Percentiles rank a stretch among this genome's conserved stretches.
phyloP scores from a whole-genome alignment of 495 filamentous ascomycete species.

The Tuber indicum region DNA sequence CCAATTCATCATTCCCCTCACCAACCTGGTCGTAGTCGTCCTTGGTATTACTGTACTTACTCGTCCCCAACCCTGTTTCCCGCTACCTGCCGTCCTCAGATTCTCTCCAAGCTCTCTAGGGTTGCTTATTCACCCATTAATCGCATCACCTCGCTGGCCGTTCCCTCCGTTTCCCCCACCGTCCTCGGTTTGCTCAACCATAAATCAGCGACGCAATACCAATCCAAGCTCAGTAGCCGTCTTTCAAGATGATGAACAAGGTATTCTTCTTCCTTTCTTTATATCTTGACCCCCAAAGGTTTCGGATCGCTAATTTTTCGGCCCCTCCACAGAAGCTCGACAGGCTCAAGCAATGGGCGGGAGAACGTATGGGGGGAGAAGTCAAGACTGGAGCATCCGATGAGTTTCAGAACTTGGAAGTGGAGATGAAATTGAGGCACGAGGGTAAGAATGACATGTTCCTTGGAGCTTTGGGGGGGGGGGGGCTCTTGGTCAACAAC shows the following conservation, averaged over 20 bases:
- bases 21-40: constrained; percentile 21
- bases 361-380: constrained; percentile 93
- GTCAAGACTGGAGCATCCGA: constrained; percentile 81
- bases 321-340: constrained; percentile 63
- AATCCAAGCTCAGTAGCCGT: constrained; percentile 22
- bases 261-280: constrained; percentile 11
- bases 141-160: constrained; percentile 9
- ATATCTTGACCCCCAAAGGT: neutral
- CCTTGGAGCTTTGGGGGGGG: neutral
- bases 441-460: constrained; percentile 60
- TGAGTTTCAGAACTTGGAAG: constrained; percentile 87
- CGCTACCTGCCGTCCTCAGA: neutral
- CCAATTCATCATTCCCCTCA: constrained; percentile 12
- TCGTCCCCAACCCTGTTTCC: neutral
- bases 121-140: constrained; percentile 17
- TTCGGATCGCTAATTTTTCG: constrained; percentile 11
- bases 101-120: neutral
- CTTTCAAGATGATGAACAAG: constrained; percentile 39
- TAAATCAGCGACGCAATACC: constrained; percentile 1
- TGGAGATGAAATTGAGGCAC: constrained; percentile 85
- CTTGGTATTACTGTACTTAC: neutral
- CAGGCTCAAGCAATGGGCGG: constrained; percentile 96
- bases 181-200: constrained; percentile 12
- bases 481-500: neutral
- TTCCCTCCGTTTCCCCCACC: constrained; percentile 5